Evolutionary conservation across 345 rosid species (phyloP).

Genomic region (Raphanus raphanistrum): DNA sequence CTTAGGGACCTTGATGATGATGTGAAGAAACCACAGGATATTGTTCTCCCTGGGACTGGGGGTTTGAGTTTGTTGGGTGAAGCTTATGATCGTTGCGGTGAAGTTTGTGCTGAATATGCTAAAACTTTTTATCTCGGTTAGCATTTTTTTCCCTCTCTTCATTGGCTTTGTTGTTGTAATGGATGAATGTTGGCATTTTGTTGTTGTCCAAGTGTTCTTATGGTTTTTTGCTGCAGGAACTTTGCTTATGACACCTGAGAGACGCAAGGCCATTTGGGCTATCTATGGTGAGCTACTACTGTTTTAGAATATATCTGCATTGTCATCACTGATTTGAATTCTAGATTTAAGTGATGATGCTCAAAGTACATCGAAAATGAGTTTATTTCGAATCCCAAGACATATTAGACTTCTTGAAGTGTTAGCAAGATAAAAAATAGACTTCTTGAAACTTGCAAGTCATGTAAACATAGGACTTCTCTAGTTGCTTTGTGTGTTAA

Average conservation of each 20-base stretch:
- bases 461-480: not conserved
- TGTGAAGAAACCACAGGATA: constrained; percentile 50
- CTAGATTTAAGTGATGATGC: not conserved
- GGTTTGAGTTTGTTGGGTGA: constrained; percentile 61
- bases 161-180: not conserved
- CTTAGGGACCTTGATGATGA: constrained; percentile 55
- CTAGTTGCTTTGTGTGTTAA: not conserved
- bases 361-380: not conserved
- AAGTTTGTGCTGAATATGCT: constrained; percentile 85
- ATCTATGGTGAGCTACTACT: constrained; percentile 56
- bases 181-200: not conserved
- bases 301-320: not conserved
- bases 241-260: constrained; percentile 69
- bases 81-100: constrained; percentile 78
- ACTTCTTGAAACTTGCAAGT: not conserved
- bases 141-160: constrained; percentile 7
- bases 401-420: not conserved
- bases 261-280: constrained; percentile 76
- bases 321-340: not conserved
- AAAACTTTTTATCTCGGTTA: constrained; percentile 78
- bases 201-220: not conserved
- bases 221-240: constrained; percentile 49
- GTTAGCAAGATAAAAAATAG: not conserved
- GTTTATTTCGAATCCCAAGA: not conserved
- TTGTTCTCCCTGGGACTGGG: constrained; percentile 47